phyloP scores from a whole-genome alignment of 1,284 basidiomycete species.

The Apiotrichum sp. region DNA sequence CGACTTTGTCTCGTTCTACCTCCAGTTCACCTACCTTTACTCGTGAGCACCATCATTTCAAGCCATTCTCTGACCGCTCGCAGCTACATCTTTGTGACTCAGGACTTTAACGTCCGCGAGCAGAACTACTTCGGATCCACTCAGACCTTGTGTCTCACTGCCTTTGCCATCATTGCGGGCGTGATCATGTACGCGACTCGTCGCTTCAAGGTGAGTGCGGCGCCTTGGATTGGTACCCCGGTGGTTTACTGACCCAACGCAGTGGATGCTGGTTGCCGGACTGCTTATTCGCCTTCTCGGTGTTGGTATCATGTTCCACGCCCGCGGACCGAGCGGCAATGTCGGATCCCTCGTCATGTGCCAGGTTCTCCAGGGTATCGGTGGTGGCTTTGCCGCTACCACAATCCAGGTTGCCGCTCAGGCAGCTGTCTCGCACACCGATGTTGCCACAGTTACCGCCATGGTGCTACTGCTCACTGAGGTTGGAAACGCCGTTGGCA shows the following conservation, averaged over 20 bases:
- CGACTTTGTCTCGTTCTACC: conserved; percentile 60
- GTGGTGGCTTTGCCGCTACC: conserved; percentile 62
- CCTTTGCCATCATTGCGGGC: conserved; percentile 49
- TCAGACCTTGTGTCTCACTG: conserved; percentile 44
- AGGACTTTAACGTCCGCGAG: conserved; percentile 35
- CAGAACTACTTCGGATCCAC: conserved; percentile 42
- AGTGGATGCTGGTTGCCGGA: conserved; percentile 61
- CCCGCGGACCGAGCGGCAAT: conserved; percentile 58
- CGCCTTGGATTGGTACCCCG: neutral
- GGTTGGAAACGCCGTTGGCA: conserved; percentile 53
- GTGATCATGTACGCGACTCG: conserved; percentile 45
- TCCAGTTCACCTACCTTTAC: conserved; percentile 41
- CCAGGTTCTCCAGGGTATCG: conserved; percentile 47
- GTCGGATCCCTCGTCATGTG: conserved; percentile 52
- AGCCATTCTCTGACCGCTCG: neutral
- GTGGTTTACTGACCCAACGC: neutral
- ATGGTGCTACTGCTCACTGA: conserved; percentile 63
- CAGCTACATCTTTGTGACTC: conserved; percentile 39
- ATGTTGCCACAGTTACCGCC: conserved; percentile 75
- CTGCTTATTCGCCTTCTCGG: conserved; percentile 64
- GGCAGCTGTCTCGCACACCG: conserved; percentile 65
- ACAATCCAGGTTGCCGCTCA: conserved; percentile 69
- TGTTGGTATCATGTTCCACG: conserved; percentile 66
- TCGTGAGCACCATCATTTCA: conserved; percentile 21
- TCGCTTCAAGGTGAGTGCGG: conserved; percentile 47